A percentile compares a stretch with the other conserved stretches of the same genome.
Conservation (phyloP, 169 alveolate genomes). For the Plasmodium gallinaceum region DNA sequence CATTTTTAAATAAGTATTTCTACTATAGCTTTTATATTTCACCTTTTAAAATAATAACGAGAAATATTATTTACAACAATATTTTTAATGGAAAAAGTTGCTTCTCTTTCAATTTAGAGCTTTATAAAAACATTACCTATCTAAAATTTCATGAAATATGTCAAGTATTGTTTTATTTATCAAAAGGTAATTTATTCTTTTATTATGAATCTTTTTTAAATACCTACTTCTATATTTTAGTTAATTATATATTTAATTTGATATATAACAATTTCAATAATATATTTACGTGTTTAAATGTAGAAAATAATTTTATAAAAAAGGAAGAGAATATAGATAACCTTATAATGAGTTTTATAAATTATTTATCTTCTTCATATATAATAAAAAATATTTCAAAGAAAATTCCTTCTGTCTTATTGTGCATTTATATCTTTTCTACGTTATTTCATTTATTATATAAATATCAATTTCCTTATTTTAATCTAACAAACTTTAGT, state of each 20-base stretch:
- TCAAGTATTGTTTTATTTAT: constrained; percentile 39
- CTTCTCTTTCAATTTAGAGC: neutral
- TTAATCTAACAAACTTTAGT: constrained; percentile 12
- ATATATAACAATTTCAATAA: neutral
- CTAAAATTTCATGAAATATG: constrained; percentile 17
- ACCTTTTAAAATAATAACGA: neutral
- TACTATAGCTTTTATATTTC: constrained; percentile 1
- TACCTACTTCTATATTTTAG: constrained; percentile 22
- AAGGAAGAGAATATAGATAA: constrained; percentile 27
- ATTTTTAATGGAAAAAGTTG: neutral
- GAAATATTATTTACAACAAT: neutral
- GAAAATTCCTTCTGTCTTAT: neutral
- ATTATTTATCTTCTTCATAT: constrained; percentile 53
- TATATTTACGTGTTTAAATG: neutral
- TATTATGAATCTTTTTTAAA: constrained; percentile 54
- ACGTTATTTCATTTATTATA: constrained; percentile 11
- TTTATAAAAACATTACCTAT: neutral
- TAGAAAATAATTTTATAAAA: neutral
- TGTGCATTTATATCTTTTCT: constrained; percentile 27
- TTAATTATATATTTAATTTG: constrained; percentile 8
- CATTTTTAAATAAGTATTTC: constrained; percentile 32
- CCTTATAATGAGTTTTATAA: constrained; percentile 39
- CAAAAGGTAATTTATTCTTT: constrained; percentile 39
- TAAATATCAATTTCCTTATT: neutral
- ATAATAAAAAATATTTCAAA: constrained; percentile 3